A percentile compares a stretch with the other conserved stretches of the same genome.
Evolutionary conservation across 495 filamentous ascomycete genomes (phyloP).

Genomic region (Lasiosphaeriaceae sp.): DNA sequence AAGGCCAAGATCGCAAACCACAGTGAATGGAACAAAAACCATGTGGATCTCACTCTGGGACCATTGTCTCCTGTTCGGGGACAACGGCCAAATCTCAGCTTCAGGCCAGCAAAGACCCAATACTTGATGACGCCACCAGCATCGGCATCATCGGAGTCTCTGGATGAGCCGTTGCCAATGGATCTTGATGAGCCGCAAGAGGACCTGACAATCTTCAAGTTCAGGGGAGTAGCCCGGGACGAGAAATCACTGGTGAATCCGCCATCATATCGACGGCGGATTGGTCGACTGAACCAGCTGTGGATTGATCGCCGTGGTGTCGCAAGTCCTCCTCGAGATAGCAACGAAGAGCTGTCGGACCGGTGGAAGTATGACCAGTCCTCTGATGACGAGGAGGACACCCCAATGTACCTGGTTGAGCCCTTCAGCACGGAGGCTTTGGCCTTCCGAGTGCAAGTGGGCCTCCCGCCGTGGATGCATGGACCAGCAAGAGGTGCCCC

Average conservation of each 20-base stretch:
- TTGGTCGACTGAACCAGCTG: conserved; percentile 74
- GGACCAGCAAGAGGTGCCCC: conserved; percentile 15
- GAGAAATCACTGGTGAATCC: conserved; percentile 53
- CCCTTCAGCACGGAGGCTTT: conserved; percentile 65
- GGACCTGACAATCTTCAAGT: conserved; percentile 25
- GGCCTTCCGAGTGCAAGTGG: conserved; percentile 68
- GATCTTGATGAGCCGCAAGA: conserved; percentile 34
- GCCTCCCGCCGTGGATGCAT: conserved; percentile 40
- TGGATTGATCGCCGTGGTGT: conserved; percentile 73
- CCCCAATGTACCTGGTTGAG: conserved; percentile 61
- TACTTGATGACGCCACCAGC: conserved; percentile 85
- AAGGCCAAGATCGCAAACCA: conserved; percentile 78
- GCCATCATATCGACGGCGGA: conserved; percentile 65
- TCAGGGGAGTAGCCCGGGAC: conserved; percentile 31
- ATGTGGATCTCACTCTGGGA: conserved; percentile 76
- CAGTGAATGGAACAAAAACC: conserved; percentile 79
- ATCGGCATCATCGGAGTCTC: conserved; percentile 64
- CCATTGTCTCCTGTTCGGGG: conserved; percentile 73
- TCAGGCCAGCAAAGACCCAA: conserved; percentile 73
- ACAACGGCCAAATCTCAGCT: conserved; percentile 52
- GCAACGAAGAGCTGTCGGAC: conserved; percentile 56
- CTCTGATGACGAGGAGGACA: conserved; percentile 65
- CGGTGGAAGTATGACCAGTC: conserved; percentile 79
- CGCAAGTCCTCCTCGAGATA: conserved; percentile 49
- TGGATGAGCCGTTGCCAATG: conserved; percentile 40